Percentiles rank a stretch among this genome's conserved stretches.
Conservation (phyloP, 2,329 filamentous ascomycete species). For the Sporothrix luriei region DNA sequence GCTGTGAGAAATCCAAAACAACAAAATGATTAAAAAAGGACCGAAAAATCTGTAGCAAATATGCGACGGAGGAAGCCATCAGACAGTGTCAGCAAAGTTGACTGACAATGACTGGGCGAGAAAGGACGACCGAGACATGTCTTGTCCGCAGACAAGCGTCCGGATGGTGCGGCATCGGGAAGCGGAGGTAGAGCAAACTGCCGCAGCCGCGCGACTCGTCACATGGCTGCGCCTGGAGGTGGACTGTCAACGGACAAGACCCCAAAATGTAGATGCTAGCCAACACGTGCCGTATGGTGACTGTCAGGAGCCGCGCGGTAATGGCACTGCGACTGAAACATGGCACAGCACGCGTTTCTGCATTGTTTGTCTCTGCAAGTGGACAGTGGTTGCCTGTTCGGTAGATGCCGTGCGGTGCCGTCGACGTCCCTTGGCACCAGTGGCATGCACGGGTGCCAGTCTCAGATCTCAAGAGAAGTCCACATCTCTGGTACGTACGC, state of each 20-base stretch:
- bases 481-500: too few species aligned
- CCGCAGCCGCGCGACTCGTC: background rate
- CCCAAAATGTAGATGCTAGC: background rate
- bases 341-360: background rate
- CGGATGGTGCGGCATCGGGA: background rate
- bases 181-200: background rate
- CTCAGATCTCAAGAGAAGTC: background rate
- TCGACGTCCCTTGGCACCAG: background rate
- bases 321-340: background rate
- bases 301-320: background rate
- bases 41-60: constrained; percentile 38
- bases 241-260: background rate
- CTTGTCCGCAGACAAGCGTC: background rate
- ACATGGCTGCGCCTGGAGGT: background rate
- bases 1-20: constrained; percentile 41
- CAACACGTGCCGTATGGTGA: background rate
- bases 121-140: too few species aligned
- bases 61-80: constrained; percentile 4
- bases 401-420: background rate
- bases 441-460: background rate
- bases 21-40: background rate
- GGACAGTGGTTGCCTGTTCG: background rate
- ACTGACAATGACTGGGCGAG: background rate
- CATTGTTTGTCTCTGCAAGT: background rate
- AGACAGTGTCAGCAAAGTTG: too few species aligned